Evolutionary conservation across 2,329 filamentous ascomycete genomes (phyloP).

Genomic region (Penicillium occitanis): DNA sequence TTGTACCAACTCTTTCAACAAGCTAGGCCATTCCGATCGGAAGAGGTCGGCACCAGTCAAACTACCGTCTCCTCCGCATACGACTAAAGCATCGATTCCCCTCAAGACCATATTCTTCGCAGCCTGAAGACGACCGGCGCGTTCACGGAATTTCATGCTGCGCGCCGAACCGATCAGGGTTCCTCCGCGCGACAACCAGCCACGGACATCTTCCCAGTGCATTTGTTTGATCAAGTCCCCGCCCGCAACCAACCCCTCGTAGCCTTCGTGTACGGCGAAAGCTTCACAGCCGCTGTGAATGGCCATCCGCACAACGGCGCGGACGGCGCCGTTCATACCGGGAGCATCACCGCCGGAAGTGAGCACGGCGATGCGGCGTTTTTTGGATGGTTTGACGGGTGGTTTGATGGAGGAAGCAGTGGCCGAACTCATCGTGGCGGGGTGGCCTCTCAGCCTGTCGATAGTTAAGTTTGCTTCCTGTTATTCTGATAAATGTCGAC

Average conservation of each 20-base stretch:
- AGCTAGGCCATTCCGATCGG: constrained; percentile 83
- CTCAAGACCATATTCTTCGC: constrained; percentile 92
- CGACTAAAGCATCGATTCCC: constrained; percentile 93
- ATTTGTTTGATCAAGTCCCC: constrained; percentile 84
- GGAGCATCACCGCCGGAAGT: constrained; percentile 93
- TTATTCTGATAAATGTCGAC: neutral
- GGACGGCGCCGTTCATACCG: constrained; percentile 89
- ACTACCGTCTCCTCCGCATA: constrained; percentile 95
- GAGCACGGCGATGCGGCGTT: constrained; percentile 79
- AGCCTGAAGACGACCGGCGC: constrained; percentile 75
- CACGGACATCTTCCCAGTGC: constrained; percentile 90
- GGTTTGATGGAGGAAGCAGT: constrained; percentile 23
- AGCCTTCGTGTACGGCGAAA: constrained; percentile 86
- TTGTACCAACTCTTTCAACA: constrained; percentile 79
- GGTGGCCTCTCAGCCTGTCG: neutral
- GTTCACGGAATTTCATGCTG: constrained; percentile 89
- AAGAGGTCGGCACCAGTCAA: constrained; percentile 95
- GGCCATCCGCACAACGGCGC: constrained; percentile 86
- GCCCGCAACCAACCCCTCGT: constrained; percentile 89
- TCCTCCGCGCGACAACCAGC: constrained; percentile 89
- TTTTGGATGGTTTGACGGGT: constrained; percentile 45
- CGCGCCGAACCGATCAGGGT: constrained; percentile 94
- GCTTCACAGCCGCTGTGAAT: constrained; percentile 80
- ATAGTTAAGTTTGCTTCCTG: neutral
- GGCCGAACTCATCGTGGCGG: constrained; percentile 28